Percentiles rank a stretch among this genome's conserved stretches.
These are phyloP conservation scores for Chloranthus sessilifolius DNA, from an alignment of 164 flowering plant genomes.

Conservation along the genomic window DNA sequence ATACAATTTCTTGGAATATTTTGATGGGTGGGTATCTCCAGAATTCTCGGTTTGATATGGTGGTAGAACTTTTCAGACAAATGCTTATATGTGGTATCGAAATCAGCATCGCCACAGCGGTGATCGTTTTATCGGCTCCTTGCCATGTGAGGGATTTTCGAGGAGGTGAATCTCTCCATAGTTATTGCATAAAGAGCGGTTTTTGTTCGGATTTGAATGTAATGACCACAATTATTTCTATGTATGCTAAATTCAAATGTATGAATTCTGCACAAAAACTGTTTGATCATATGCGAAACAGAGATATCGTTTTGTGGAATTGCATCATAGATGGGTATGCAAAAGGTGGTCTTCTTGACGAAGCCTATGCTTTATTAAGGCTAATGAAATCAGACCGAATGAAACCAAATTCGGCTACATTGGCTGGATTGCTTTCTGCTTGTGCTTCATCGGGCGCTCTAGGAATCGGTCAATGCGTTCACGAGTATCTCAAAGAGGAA, in stretches of 20 bases:
- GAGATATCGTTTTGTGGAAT: slow-evolving; percentile 44
- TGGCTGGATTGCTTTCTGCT: slow-evolving; percentile 37
- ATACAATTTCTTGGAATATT: slow-evolving; percentile 47
- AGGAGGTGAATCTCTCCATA: slow-evolving; percentile 32
- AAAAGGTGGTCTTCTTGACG: slow-evolving; percentile 26
- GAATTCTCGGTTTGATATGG: slow-evolving; percentile 20
- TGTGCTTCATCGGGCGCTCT: slow-evolving; percentile 33
- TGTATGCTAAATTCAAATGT: slow-evolving; percentile 33
- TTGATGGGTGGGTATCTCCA: slow-evolving; percentile 45
- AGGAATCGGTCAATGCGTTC: slow-evolving; percentile 18
- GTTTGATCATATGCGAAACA: slow-evolving; percentile 21
- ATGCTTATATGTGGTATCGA: slow-evolving; percentile 21
- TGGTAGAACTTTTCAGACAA: slow-evolving; percentile 23
- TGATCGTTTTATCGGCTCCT: slow-evolving; percentile 25
- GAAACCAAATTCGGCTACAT: slow-evolving; percentile 42
- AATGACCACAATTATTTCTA: slow-evolving; percentile 28
- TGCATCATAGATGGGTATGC: slow-evolving; percentile 44
- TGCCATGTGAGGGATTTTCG: slow-evolving; percentile 19
- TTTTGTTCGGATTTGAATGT: slow-evolving; percentile 25
- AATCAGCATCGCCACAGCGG: slow-evolving; percentile 16
- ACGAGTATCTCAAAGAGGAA: slow-evolving; percentile 25
- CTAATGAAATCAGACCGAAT: slow-evolving; percentile 26
- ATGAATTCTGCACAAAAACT: slow-evolving; percentile 21
- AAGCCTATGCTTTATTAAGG: slow-evolving; percentile 25
- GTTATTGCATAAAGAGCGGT: slow-evolving; percentile 35